These are phyloP conservation scores for Rhodosporidiobolus sp. DNA, from an alignment of 768 basidiomycete species.

Conservation along the genomic window DNA sequence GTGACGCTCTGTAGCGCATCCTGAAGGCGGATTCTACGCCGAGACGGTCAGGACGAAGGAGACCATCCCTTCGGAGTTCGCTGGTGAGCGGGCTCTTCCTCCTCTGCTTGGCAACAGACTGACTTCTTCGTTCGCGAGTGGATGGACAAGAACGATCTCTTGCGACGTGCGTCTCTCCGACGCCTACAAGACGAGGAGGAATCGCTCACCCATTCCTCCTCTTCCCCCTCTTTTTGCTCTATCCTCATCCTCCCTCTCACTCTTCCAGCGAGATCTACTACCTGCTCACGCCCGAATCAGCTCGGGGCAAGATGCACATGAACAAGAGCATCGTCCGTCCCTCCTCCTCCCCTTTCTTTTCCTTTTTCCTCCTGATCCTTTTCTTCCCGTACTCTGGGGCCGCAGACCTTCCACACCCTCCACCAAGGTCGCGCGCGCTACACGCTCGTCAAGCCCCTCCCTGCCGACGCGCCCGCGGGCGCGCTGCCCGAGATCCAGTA, in stretches of 20 bases:
- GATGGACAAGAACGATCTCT: neutral
- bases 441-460: slow-evolving; percentile 52
- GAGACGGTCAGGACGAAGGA: slow-evolving; percentile 50
- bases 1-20: neutral
- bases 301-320: slow-evolving; percentile 12
- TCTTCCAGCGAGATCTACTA: slow-evolving; percentile 56
- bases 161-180: neutral
- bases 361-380: neutral
- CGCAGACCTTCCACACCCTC: slow-evolving; percentile 57
- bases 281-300: slow-evolving; percentile 51
- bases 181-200: neutral
- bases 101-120: neutral
- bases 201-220: neutral
- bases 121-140: neutral
- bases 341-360: neutral
- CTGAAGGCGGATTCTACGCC: slow-evolving; percentile 48
- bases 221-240: neutral
- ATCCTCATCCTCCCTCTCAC: neutral
- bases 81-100: slow-evolving; percentile 41
- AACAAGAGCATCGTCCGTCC: neutral
- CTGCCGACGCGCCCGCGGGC: slow-evolving; percentile 34
- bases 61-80: slow-evolving; percentile 48
- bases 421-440: slow-evolving; percentile 58
- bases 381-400: neutral
- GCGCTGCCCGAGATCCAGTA: slow-evolving; percentile 50